phyloP scores from a whole-genome alignment of 2,329 filamentous ascomycete species.

The Epicoccum nigrum region DNA sequence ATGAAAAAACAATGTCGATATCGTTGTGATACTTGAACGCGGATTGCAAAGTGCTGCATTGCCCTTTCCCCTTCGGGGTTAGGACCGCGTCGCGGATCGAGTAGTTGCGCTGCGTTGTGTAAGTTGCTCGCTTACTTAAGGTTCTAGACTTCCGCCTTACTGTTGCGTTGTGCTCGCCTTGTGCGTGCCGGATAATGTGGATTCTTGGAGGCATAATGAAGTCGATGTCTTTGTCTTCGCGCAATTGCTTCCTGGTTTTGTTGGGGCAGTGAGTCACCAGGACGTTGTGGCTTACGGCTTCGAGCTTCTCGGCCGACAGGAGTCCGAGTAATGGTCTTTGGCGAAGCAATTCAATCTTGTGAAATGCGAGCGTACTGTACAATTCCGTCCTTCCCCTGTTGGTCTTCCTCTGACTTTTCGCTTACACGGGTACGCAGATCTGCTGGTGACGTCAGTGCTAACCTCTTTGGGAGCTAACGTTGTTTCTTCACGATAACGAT shows the following conservation, averaged over 20 bases:
- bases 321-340: not conserved
- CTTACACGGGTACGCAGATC: not conserved
- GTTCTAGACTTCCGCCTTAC: slow-evolving; percentile 21
- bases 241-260: not conserved
- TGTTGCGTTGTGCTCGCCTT: slow-evolving; percentile 74
- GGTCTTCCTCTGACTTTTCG: slow-evolving; percentile 9
- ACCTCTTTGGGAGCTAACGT: not conserved
- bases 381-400: not conserved
- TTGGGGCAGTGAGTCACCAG: slow-evolving; percentile 14
- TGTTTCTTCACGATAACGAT: slow-evolving; percentile 19
- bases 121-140: not conserved
- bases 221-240: slow-evolving; percentile 4
- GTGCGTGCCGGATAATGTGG: slow-evolving; percentile 70
- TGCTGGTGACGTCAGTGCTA: slow-evolving; percentile 13
- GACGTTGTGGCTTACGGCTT: not conserved
- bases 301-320: not conserved
- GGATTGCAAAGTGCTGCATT: slow-evolving; percentile 70
- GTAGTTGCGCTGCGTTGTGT: slow-evolving; percentile 67
- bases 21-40: slow-evolving; percentile 64
- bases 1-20: slow-evolving; percentile 75
- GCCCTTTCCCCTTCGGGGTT: slow-evolving; percentile 74
- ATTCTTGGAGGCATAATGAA: slow-evolving; percentile 34
- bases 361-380: not conserved
- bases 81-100: slow-evolving; percentile 76
- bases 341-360: not conserved